A percentile compares a stretch with the other conserved stretches of the same genome.
Evolutionary conservation across 1,139 yeast genomes (phyloP).

Genomic region (Candida sp.): DNA sequence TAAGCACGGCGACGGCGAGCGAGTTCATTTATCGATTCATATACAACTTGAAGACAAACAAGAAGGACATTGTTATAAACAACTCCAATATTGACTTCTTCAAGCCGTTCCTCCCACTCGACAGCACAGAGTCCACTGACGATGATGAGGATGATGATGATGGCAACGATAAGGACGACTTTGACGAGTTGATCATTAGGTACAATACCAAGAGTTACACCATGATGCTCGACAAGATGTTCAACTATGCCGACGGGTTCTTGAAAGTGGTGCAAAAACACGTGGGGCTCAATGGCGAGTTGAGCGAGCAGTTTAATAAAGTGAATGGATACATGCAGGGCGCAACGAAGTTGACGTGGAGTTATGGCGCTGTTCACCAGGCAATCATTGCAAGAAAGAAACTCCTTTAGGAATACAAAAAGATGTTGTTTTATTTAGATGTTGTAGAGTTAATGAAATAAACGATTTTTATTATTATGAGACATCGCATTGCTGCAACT

Average conservation of each 20-base stretch:
- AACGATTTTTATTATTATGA: neutral
- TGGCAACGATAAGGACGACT: conserved; percentile 28
- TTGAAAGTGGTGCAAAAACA: conserved; percentile 74
- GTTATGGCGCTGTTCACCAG: conserved; percentile 80
- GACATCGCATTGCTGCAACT: too few relatives aligned
- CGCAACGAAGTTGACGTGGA: conserved; percentile 90
- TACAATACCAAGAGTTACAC: conserved; percentile 52
- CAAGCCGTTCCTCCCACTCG: conserved; percentile 24
- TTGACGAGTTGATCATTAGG: conserved; percentile 23
- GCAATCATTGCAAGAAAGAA: conserved; percentile 65
- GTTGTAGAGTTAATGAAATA: neutral
- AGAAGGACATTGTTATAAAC: conserved; percentile 29
- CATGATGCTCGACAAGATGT: conserved; percentile 48
- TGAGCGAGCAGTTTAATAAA: conserved; percentile 90
- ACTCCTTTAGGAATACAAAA: neutral
- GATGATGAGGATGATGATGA: too few relatives aligned
- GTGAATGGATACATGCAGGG: conserved; percentile 88
- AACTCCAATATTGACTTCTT: conserved; percentile 32
- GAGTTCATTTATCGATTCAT: conserved; percentile 52
- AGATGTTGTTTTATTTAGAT: too few relatives aligned
- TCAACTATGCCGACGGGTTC: conserved; percentile 76
- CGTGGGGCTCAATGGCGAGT: conserved; percentile 70
- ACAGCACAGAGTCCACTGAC: conserved; percentile 26
- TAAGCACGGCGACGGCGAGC: conserved; percentile 83
- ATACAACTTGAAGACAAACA: conserved; percentile 26